Conservation (phyloP, 768 basidiomycete genomes). For the Zangia roseola region DNA sequence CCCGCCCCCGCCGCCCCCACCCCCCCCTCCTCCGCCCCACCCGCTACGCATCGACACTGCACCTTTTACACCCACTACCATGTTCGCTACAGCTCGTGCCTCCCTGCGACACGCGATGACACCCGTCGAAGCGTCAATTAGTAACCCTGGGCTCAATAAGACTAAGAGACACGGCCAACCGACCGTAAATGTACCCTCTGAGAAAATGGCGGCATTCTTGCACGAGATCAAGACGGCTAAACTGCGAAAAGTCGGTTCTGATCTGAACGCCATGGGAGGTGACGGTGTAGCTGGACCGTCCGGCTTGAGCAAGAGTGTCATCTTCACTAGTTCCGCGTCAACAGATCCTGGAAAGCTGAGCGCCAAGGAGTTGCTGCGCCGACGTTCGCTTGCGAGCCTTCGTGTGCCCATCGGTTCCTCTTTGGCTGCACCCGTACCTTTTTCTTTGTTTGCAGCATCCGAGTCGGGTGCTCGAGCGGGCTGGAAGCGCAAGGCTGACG, state of each 20-base stretch:
- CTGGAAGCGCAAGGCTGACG: slow-evolving; percentile 35
- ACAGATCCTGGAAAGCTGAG: slow-evolving; percentile 9
- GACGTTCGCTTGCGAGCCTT: slow-evolving; percentile 27
- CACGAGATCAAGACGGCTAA: slow-evolving; percentile 77
- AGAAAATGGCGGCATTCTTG: slow-evolving; percentile 82
- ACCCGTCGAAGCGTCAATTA: slow-evolving; percentile 70
- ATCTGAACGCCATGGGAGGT: slow-evolving; percentile 14
- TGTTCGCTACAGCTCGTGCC: slow-evolving; percentile 65
- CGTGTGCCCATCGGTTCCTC: slow-evolving; percentile 25
- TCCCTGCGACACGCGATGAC: slow-evolving; percentile 51
- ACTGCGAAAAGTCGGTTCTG: slow-evolving; percentile 54
- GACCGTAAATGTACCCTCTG: slow-evolving; percentile 69
- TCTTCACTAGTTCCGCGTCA: slow-evolving; percentile 3
- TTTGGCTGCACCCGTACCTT: slow-evolving; percentile 20
- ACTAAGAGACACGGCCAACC: slow-evolving; percentile 54
- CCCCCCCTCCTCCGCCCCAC: slow-evolving; percentile 34
- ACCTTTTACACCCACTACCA: slow-evolving; percentile 30
- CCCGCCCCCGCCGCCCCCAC: slow-evolving; percentile 46
- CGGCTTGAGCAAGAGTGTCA: slow-evolving; percentile 31
- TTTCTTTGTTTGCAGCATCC: neutral
- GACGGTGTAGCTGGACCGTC: slow-evolving; percentile 27
- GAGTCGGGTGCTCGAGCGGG: slow-evolving; percentile 10
- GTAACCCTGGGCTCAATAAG: slow-evolving; percentile 37
- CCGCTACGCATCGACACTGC: slow-evolving; percentile 32
- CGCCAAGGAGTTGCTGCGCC: slow-evolving; percentile 21